phyloP scores from a whole-genome alignment of 371 early-diverging fungal species.

The Fennellomyces sp. region DNA sequence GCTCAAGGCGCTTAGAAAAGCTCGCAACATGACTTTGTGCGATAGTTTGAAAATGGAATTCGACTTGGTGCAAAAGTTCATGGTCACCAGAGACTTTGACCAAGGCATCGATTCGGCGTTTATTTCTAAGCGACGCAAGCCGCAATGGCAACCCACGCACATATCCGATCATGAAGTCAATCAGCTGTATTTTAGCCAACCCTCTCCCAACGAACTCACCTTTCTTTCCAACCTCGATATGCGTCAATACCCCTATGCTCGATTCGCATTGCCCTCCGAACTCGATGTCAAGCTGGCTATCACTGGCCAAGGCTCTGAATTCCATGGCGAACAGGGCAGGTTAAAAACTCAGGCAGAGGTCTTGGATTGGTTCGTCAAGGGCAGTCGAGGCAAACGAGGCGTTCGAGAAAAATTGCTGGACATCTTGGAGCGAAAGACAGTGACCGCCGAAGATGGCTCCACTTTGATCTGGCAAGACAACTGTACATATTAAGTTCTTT shows the following conservation, averaged over 20 bases:
- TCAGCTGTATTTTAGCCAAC: slow-evolving; percentile 57
- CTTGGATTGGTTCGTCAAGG: slow-evolving; percentile 65
- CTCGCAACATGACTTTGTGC: slow-evolving; percentile 65
- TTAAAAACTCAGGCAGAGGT: slow-evolving; percentile 65
- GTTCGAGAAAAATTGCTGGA: slow-evolving; percentile 64
- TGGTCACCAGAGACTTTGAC: slow-evolving; percentile 47
- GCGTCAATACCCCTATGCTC: slow-evolving; percentile 69
- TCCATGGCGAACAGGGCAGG: slow-evolving; percentile 32
- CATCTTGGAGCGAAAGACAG: slow-evolving; percentile 65
- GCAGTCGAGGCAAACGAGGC: slow-evolving; percentile 60
- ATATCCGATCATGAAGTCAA: slow-evolving; percentile 55
- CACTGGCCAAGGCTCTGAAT: slow-evolving; percentile 61
- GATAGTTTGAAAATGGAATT: slow-evolving; percentile 88
- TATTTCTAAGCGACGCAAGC: slow-evolving; percentile 10
- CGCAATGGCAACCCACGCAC: slow-evolving; percentile 14
- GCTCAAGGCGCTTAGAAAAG: slow-evolving; percentile 75
- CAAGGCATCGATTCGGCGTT: slow-evolving; percentile 47
- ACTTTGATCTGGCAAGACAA: background rate
- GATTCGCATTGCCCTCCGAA: slow-evolving; percentile 81
- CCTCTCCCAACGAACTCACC: slow-evolving; percentile 30
- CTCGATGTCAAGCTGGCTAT: slow-evolving; percentile 68
- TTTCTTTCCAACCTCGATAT: slow-evolving; percentile 38
- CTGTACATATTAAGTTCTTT: background rate
- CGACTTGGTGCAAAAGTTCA: slow-evolving; percentile 74
- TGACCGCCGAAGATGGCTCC: background rate